phyloP scores from a whole-genome alignment of 2,329 filamentous ascomycete genomes.

The Hypoxylon sp. region DNA sequence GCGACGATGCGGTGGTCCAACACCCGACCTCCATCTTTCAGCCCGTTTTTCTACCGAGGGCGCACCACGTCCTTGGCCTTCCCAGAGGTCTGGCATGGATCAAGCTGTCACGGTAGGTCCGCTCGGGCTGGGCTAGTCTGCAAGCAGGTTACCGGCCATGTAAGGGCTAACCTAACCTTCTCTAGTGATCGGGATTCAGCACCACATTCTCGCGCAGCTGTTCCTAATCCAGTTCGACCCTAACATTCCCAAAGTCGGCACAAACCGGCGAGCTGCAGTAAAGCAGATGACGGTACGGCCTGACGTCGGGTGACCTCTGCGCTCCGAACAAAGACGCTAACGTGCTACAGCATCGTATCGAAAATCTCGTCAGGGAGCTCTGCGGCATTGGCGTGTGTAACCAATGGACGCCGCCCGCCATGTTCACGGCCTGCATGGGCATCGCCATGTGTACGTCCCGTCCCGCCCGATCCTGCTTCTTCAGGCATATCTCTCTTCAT shows the following conservation, averaged over 20 bases:
- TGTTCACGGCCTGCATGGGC: slow-evolving; percentile 64
- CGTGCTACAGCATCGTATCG: slow-evolving; percentile 51
- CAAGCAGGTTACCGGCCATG: background rate
- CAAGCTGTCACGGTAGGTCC: slow-evolving; percentile 61
- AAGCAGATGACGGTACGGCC: slow-evolving; percentile 52
- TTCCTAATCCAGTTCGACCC: slow-evolving; percentile 66
- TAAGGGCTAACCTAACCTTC: slow-evolving; percentile 9
- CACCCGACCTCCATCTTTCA: slow-evolving; percentile 59
- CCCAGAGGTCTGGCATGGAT: slow-evolving; percentile 65
- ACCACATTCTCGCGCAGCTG: slow-evolving; percentile 65
- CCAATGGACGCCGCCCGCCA: slow-evolving; percentile 60
- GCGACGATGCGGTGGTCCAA: slow-evolving; percentile 57
- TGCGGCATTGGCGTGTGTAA: slow-evolving; percentile 68
- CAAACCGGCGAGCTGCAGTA: slow-evolving; percentile 47
- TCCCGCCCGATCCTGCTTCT: background rate
- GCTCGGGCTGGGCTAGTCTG: background rate
- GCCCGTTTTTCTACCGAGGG: slow-evolving; percentile 60
- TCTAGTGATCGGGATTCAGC: slow-evolving; percentile 65
- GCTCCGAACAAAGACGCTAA: slow-evolving; percentile 18
- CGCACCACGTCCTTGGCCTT: slow-evolving; percentile 54
- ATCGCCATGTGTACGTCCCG: slow-evolving; percentile 57
- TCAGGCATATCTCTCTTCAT: background rate
- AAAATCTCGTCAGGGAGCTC: slow-evolving; percentile 58
- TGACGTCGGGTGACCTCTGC: background rate
- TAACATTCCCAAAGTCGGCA: slow-evolving; percentile 58